Conservation (phyloP, 225 moss, liverwort and hornwort genomes). For the Straminergon stramineum region DNA sequence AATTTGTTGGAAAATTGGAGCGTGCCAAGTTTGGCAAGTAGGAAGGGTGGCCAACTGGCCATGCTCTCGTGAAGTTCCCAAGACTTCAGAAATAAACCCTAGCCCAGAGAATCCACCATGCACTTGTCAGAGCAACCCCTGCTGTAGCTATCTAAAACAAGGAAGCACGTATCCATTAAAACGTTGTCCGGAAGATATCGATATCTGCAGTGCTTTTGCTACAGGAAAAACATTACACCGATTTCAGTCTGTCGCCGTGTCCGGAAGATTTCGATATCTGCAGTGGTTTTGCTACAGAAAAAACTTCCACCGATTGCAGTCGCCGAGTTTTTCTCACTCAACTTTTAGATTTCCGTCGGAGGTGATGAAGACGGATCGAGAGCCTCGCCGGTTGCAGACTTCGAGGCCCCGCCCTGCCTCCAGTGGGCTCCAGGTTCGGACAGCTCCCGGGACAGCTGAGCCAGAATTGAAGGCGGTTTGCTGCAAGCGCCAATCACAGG, state of each 20-base stretch:
- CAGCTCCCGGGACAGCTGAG: no score
- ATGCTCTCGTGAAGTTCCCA: no score
- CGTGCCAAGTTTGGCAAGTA: no score
- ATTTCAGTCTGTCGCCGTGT: not conserved
- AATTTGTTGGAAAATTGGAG: no score
- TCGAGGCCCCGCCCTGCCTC: no score
- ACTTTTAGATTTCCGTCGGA: no score
- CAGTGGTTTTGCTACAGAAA: not conserved
- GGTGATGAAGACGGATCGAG: no score
- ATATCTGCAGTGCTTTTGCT: not conserved
- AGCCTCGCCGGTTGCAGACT: no score
- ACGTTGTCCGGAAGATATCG: not conserved
- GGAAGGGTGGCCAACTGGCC: no score
- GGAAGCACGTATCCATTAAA: not conserved
- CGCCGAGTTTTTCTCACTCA: not conserved
- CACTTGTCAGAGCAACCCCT: not conserved
- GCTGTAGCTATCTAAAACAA: not conserved
- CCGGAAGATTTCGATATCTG: not conserved
- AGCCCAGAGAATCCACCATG: not conserved
- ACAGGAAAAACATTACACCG: not conserved
- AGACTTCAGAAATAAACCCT: not conserved
- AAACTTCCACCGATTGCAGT: not conserved
- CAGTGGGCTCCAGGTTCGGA: conserved; percentile 1
- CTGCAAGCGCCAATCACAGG: not conserved
- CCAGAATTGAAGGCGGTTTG: not conserved